These are phyloP conservation scores for Phytophthora ramorum DNA, from an alignment of 352 stramenopile genomes.

Conservation along the genomic window DNA sequence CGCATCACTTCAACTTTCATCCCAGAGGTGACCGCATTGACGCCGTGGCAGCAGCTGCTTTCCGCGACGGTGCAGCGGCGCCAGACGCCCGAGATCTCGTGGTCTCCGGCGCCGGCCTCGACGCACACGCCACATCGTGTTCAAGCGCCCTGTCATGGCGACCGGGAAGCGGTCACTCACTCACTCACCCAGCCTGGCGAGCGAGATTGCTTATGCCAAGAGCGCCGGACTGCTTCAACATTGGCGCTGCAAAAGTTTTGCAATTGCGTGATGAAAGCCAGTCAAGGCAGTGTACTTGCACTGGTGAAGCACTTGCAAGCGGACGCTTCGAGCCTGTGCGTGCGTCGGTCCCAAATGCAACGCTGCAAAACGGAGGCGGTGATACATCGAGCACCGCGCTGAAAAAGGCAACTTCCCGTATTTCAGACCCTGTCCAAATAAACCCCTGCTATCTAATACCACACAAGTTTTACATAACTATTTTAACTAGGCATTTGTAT, in stretches of 20 bases:
- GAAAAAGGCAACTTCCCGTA: conserved; percentile 2
- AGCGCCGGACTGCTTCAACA: conserved; percentile 18
- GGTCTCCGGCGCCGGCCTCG: conserved; percentile 8
- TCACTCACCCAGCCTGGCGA: conserved; percentile 5
- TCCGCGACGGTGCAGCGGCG: conserved; percentile 24
- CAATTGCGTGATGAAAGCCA: not conserved
- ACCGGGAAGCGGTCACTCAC: conserved; percentile 20
- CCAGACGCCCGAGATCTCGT: conserved; percentile 29
- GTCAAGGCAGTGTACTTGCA: too few relatives aligned
- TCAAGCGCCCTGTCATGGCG: conserved; percentile 8
- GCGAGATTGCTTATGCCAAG: conserved; percentile 32
- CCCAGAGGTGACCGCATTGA: conserved; percentile 12
- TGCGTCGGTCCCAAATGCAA: not conserved
- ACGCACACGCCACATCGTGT: conserved; percentile 23
- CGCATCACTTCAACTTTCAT: conserved; percentile 40
- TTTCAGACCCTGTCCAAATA: too few relatives aligned
- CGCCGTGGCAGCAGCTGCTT: conserved; percentile 36
- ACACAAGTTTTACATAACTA: not conserved
- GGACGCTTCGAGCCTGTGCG: not conserved
- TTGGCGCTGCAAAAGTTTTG: conserved; percentile 5
- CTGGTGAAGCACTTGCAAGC: not conserved
- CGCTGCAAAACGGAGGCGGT: not conserved
- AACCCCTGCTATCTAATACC: too few relatives aligned
- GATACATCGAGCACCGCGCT: conserved; percentile 6
- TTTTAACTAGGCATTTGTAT: too few relatives aligned